A percentile compares a stretch with the other conserved stretches of the same genome.
These are phyloP conservation scores for Uronychia binucleata DNA, from an alignment of 73 alveolate genomes.

Conservation along the genomic window DNA sequence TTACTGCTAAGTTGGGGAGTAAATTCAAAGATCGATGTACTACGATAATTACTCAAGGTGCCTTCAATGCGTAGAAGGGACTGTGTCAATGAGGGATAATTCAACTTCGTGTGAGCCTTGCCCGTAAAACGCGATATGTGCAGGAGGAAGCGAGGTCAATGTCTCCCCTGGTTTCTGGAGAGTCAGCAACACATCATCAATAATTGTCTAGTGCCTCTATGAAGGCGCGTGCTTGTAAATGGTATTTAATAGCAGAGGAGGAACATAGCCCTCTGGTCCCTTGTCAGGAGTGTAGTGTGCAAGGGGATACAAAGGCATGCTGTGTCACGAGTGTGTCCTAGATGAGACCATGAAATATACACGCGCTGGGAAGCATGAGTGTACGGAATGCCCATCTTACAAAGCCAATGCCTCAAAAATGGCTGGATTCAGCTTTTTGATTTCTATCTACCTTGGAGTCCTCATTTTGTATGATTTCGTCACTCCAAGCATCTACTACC, in stretches of 20 bases:
- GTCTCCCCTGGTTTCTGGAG: constrained; percentile 15
- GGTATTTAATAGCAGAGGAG: neutral
- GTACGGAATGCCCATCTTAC: neutral
- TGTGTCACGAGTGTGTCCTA: constrained; percentile 36
- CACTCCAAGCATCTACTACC: no score
- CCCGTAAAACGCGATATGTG: constrained; percentile 1
- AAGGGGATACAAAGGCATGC: constrained; percentile 35
- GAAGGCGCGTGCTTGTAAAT: constrained; percentile 35
- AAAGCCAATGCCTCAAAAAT: neutral
- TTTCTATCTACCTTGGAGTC: no score
- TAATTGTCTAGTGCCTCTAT: constrained; percentile 29
- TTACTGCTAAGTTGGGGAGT: no score
- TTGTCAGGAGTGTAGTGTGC: constrained; percentile 3
- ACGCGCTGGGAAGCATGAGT: neutral
- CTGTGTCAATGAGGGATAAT: neutral
- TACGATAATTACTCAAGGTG: no score
- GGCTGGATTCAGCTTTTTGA: no score
- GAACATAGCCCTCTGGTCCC: neutral
- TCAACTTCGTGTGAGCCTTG: neutral
- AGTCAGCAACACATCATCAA: constrained; percentile 17
- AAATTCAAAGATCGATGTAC: no score
- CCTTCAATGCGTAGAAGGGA: neutral
- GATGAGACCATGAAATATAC: neutral
- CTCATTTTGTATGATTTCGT: neutral
- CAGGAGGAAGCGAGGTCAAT: neutral